phyloP scores from a whole-genome alignment of 2,329 filamentous ascomycete species.

The Fusarium sp. region DNA sequence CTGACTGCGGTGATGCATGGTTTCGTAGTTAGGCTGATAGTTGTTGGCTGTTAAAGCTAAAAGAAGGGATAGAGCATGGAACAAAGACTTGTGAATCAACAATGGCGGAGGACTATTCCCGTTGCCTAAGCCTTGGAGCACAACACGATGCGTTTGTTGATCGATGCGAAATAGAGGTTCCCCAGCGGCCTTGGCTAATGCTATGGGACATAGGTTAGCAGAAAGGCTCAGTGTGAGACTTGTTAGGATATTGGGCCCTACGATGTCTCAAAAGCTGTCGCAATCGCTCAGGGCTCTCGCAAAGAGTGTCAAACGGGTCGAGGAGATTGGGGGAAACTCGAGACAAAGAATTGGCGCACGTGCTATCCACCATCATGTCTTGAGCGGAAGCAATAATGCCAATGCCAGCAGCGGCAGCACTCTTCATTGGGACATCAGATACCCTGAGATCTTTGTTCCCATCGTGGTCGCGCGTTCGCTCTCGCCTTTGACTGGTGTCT shows the following conservation, averaged over 20 bases:
- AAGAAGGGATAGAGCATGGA: conserved; percentile 4
- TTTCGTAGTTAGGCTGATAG: background rate
- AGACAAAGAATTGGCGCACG: background rate
- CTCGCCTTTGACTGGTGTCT: rapidly evolving
- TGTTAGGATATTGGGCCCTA: background rate
- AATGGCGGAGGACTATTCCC: background rate
- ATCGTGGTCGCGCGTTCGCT: rapidly evolving
- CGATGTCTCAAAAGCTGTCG: conserved; percentile 1
- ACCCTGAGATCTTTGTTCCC: rapidly evolving
- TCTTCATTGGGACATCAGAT: rapidly evolving
- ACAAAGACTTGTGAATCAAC: background rate
- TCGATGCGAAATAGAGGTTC: conserved; percentile 9
- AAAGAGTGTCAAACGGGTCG: background rate
- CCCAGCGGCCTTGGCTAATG: background rate
- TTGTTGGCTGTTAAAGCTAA: background rate
- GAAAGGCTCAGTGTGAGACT: rapidly evolving
- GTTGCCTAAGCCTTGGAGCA: background rate
- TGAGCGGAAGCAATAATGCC: background rate
- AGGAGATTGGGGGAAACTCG: background rate
- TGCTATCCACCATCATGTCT: rapidly evolving
- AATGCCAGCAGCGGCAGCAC: background rate
- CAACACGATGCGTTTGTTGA: background rate
- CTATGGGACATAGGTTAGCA: background rate
- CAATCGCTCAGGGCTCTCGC: background rate
- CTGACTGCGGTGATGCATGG: background rate